Percentiles rank a stretch among this genome's conserved stretches.
phyloP scores from a whole-genome alignment of 805 yeast species.

The Sugiyamaella americana region DNA sequence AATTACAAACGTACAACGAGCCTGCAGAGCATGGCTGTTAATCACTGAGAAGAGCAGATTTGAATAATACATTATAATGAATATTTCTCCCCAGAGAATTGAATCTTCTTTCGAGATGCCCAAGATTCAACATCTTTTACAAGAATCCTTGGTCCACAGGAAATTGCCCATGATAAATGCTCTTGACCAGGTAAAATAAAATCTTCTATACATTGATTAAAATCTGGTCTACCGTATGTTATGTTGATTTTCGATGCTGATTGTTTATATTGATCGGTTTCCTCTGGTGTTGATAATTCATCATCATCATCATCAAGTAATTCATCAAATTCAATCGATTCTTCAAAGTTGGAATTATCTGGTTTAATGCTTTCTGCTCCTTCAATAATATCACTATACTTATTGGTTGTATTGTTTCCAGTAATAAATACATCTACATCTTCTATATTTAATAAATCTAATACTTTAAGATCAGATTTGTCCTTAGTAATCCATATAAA shows the following conservation, averaged over 20 bases:
- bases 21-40: too few species aligned
- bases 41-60: too few species aligned
- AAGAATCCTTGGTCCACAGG: constrained; percentile 75
- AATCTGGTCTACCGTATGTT: constrained; percentile 20
- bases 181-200: constrained; percentile 28
- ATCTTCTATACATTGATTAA: constrained; percentile 8
- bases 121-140: constrained; percentile 69
- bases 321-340: constrained; percentile 20
- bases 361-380: constrained; percentile 42
- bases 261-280: background rate
- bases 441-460: constrained; percentile 56
- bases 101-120: constrained; percentile 64
- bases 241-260: constrained; percentile 5
- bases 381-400: constrained; percentile 41
- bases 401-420: constrained; percentile 28
- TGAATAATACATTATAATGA: constrained; percentile 13
- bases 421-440: constrained; percentile 43
- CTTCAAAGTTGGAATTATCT: constrained; percentile 18
- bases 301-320: constrained; percentile 11
- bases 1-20: too few species aligned
- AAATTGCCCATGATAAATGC: constrained; percentile 61
- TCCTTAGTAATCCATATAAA: constrained; percentile 87
- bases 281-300: background rate
- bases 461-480: constrained; percentile 66
- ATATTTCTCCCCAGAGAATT: constrained; percentile 22